Evolutionary conservation across 1,284 basidiomycete species (phyloP), one percentile per base, ranked within the genome.

Genomic region (Malassezia psittaci): DNA sequence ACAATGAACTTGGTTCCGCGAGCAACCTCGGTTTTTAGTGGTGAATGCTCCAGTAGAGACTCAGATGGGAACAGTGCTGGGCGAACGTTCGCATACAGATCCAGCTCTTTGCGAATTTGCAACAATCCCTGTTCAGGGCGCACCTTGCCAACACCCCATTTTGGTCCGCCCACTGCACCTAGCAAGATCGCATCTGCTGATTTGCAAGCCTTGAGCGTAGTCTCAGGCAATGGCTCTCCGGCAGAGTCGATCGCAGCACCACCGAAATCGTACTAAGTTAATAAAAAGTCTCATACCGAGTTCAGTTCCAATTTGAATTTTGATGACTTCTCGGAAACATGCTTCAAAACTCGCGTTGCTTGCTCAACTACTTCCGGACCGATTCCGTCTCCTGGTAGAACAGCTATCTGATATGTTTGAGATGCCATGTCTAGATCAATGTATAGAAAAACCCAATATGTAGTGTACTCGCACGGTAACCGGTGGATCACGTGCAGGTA

Each of bases 41-140:
- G 94, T n/a, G 89, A 90, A 78, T 88, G 82, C 52, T 83, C 79
- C 54, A 99, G 79, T 43, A 98, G 83, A 39, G 87, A 85, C 50
- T 94, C 86, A 18, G 90, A 93, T 1, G 89, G 89, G 70, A 98
- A 93, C 69, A 87, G 88, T 21, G 90, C 88, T 6, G 94, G 94
- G 36, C 94, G 87, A 75, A 99, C 94, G 79, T 99, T 99, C 74
- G 90, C 93, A 77, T 93, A 96, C 47, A 96, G 82, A 37, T 90
- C 91, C 52, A 96, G 84, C 42, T 83, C 83, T 77, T 98, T 96
- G 70, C 94, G 87, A 49, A 99, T 82, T n/a, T 79, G 77, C 32
- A 99, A 84, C 21, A 98, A 81, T 55, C 93, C 93, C 65, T 85
- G 84, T 77, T 99, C 94, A n/a, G 94, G 94, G 57, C 94, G 85